A percentile compares a stretch with the other conserved stretches of the same genome.
Conservation (phyloP, 352 stramenopile genomes). For the Thalassiosira pacifica region DNA sequence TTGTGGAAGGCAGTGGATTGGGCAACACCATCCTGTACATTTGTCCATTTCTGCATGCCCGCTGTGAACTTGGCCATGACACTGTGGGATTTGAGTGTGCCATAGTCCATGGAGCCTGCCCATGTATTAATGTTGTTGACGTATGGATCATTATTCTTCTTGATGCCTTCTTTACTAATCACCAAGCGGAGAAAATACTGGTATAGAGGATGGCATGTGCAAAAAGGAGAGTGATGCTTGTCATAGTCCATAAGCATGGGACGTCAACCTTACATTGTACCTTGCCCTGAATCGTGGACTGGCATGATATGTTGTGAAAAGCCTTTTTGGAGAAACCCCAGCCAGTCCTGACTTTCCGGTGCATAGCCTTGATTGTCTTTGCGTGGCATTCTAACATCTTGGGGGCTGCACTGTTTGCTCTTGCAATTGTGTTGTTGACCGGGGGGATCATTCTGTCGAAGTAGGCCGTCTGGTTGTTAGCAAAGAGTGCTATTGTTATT, state of each 20-base stretch:
- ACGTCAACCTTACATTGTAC: constrained; percentile 13
- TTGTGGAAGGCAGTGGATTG: not conserved
- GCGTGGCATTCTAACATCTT: not conserved
- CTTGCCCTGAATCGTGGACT: constrained; percentile 6
- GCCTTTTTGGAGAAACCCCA: too few species aligned
- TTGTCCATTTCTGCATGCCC: not conserved
- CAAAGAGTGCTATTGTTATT: constrained; percentile 7
- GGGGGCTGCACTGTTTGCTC: not conserved
- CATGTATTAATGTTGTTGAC: not conserved
- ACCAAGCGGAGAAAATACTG: not conserved
- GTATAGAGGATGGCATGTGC: not conserved
- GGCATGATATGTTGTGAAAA: too few species aligned
- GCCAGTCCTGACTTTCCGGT: not conserved
- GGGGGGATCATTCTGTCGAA: constrained; percentile 28
- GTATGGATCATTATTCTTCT: not conserved
- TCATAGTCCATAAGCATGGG: not conserved
- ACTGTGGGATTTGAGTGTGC: not conserved
- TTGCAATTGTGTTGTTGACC: constrained; percentile 5
- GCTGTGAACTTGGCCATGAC: not conserved
- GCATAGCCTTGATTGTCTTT: not conserved
- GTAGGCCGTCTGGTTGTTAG: constrained; percentile 10
- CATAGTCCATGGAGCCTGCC: not conserved
- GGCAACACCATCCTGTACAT: not conserved
- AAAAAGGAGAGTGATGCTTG: not conserved
- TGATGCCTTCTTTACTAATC: not conserved